Percentiles rank a stretch among this genome's conserved stretches.
Evolutionary conservation across 2,329 filamentous ascomycete species (phyloP).

Genomic region (Periconia sp.): DNA sequence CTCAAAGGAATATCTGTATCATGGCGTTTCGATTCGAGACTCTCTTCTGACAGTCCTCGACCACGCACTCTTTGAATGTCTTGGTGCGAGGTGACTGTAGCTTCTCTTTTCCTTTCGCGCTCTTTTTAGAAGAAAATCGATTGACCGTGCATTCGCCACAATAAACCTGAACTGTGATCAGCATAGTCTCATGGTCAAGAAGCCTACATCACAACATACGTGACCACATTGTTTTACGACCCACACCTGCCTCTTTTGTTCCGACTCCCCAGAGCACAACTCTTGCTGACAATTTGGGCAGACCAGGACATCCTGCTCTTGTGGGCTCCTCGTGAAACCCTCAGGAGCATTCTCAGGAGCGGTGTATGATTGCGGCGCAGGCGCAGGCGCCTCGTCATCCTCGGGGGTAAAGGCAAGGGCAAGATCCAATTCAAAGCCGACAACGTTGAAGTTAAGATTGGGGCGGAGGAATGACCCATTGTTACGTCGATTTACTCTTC

Average conservation of each 20-base stretch:
- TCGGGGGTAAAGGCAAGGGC: conserved; percentile 40
- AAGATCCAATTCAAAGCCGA: conserved; percentile 50
- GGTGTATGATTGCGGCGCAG: conserved; percentile 60
- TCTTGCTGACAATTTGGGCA: conserved; percentile 90
- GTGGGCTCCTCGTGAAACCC: conserved; percentile 83
- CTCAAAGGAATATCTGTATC: conserved; percentile 51
- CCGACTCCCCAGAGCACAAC: conserved; percentile 73
- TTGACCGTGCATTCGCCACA: conserved; percentile 58
- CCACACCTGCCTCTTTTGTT: conserved; percentile 85
- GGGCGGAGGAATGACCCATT: too few species aligned
- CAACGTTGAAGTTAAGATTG: too few species aligned
- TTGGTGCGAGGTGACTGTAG: conserved; percentile 30
- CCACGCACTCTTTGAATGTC: conserved; percentile 54
- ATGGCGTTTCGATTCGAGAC: conserved; percentile 40
- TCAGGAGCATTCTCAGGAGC: conserved; percentile 68
- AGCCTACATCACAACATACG: conserved; percentile 61
- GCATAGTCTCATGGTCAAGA: not conserved
- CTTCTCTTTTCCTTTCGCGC: conserved; percentile 48
- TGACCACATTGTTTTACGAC: conserved; percentile 90
- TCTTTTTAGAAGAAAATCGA: conserved; percentile 39
- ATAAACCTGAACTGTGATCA: conserved; percentile 52
- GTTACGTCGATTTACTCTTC: not conserved
- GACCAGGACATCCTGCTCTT: conserved; percentile 73
- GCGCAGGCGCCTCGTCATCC: conserved; percentile 24
- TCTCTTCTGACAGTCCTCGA: conserved; percentile 50